phyloP scores from a whole-genome alignment of 306 rosid genomes.

The Echinosophora koreensis region DNA sequence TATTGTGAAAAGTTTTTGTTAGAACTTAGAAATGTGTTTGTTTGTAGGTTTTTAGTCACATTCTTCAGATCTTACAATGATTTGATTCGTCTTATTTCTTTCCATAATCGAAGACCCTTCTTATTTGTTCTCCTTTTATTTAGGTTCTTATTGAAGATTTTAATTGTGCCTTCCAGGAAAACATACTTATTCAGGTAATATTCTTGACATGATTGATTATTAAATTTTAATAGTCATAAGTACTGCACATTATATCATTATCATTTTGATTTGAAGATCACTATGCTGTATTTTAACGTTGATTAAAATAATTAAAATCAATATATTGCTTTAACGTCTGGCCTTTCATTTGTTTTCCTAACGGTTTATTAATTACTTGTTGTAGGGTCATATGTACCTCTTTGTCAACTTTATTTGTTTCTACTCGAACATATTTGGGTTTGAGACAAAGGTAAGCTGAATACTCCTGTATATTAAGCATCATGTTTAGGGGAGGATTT shows the following conservation, averaged over 20 bases:
- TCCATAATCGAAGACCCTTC: slow-evolving; percentile 18
- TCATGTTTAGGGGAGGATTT: slow-evolving; percentile 18
- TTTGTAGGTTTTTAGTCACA: slow-evolving; percentile 11
- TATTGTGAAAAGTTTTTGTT: neutral
- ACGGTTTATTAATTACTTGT: slow-evolving; percentile 46
- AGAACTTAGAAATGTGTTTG: slow-evolving; percentile 8
- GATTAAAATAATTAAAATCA: slow-evolving; percentile 15
- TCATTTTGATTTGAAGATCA: slow-evolving; percentile 26
- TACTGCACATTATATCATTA: slow-evolving; percentile 4
- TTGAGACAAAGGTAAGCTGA: slow-evolving; percentile 85
- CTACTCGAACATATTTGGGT: slow-evolving; percentile 96
- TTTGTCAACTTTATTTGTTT: slow-evolving; percentile 82
- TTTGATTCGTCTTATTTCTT: slow-evolving; percentile 26
- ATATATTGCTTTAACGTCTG: slow-evolving; percentile 31
- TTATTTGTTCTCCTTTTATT: slow-evolving; percentile 34
- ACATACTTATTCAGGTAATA: slow-evolving; percentile 89
- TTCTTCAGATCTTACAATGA: slow-evolving; percentile 4
- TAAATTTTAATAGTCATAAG: slow-evolving; percentile 14
- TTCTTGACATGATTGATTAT: slow-evolving; percentile 23
- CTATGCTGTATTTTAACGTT: slow-evolving; percentile 30
- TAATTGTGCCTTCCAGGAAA: slow-evolving; percentile 96
- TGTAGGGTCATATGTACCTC: slow-evolving; percentile 98
- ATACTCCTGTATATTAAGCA: slow-evolving; percentile 15
- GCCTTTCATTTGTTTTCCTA: slow-evolving; percentile 46
- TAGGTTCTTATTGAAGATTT: slow-evolving; percentile 95